A percentile compares a stretch with the other conserved stretches of the same genome.
These are phyloP conservation scores for Aspergillus neotritici DNA, from an alignment of 2,329 filamentous ascomycete species.

Conservation along the genomic window DNA sequence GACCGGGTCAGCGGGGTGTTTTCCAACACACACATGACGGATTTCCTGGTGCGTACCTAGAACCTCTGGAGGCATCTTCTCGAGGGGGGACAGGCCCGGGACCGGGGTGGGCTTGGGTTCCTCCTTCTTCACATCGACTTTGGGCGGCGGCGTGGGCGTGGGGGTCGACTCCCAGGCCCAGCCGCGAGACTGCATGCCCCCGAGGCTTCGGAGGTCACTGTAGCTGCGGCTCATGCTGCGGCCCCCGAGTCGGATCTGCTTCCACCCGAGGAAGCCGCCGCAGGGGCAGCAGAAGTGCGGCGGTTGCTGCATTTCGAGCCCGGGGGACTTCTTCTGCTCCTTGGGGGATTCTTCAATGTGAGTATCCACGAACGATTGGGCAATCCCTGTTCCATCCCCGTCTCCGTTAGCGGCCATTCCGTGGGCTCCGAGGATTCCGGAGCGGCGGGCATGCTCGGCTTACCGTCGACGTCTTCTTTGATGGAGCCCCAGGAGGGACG, in stretches of 20 bases:
- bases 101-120: constrained; percentile 15
- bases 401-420: not conserved
- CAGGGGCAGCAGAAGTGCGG: constrained; percentile 45
- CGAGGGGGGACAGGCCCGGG: constrained; percentile 49
- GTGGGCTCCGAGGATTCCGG: not conserved
- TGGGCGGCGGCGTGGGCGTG: constrained; percentile 9
- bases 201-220: constrained; percentile 36
- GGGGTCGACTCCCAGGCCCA: constrained; percentile 40
- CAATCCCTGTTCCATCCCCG: constrained; percentile 31
- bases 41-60: constrained; percentile 59
- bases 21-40: not conserved
- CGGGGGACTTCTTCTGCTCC: constrained; percentile 18
- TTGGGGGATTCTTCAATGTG: constrained; percentile 26
- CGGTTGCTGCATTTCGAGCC: constrained; percentile 30
- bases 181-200: constrained; percentile 31
- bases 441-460: not conserved
- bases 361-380: constrained; percentile 41
- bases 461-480: constrained; percentile 41
- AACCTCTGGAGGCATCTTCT: constrained; percentile 64
- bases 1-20: constrained; percentile 5
- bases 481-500: constrained; percentile 40
- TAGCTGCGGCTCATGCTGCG: constrained; percentile 42
- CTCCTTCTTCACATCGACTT: constrained; percentile 16
- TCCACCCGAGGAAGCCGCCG: constrained; percentile 42
- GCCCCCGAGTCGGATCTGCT: constrained; percentile 41